Base-by-base conservation (phyloP, 371 early-diverging fungal genomes). In the Fennellomyces sp. region DNA sequence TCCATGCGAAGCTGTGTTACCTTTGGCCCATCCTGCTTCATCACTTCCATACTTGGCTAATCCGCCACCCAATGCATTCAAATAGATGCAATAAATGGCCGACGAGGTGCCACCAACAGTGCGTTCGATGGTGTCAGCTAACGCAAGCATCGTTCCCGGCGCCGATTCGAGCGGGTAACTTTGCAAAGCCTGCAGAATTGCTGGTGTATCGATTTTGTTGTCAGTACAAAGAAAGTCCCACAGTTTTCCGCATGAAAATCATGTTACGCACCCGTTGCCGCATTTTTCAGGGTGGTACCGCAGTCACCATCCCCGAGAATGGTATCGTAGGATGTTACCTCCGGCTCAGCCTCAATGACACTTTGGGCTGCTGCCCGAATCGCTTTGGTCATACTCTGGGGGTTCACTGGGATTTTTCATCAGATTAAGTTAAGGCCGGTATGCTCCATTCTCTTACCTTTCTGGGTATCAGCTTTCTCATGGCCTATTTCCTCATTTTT, bases 251-350 rank as follows among this genome's bases (percentile, higher is more conserved):
- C 35, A 33, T 33, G 13, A 11, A 49, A 33, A n/a, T n/a, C n/a
- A n/a, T n/a, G n/a, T n/a, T n/a, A n/a, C 28, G 21, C 68, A 79
- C 80, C 78, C 45, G 63, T 71, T 19, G 87, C 90, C 8, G 90
- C 92, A 5, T 84, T 73, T 28, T 83, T 76, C 41, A 94, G 65
- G 0, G 91, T 90, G 12, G 78, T 72, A 6, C 94, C 94, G 61
- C 94, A 94, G 61, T 93, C 94, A 15, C 94, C 94, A 64, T 94
- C 94, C 15, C 94, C 94, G 52, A 84, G 76, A 38, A 90, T 60
- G 36, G 87, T 84, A 60, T 94, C 94, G 45, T 81, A 83, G 15
- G 66, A 65, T 5, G 92, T 92, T 30, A 94, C 78, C 19, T 83
- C 73, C 4, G 91, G 88, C 67, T 92, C 92, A n/a, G 76, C 82